Conservation (phyloP, 768 basidiomycete genomes). For the Boletus sp. region DNA sequence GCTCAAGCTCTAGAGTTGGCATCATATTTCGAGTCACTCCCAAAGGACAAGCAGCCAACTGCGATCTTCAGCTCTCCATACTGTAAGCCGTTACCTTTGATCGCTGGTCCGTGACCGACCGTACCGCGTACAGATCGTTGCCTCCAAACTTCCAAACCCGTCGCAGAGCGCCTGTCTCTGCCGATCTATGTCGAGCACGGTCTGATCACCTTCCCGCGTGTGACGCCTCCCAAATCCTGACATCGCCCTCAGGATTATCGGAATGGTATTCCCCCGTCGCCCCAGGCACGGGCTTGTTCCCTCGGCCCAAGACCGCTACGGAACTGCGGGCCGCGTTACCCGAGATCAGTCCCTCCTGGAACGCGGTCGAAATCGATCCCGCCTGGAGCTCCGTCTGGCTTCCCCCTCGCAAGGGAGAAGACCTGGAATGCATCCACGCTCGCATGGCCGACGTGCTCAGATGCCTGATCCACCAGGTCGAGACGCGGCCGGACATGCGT, state of each 20-base stretch:
- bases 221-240: background rate
- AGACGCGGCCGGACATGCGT: conserved; percentile 39
- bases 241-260: conserved; percentile 47
- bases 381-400: conserved; percentile 64
- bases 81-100: conserved; percentile 44
- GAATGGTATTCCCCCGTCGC: conserved; percentile 80
- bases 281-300: conserved; percentile 70
- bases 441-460: conserved; percentile 53
- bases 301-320: conserved; percentile 61
- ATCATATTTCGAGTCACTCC: conserved; percentile 59
- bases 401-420: conserved; percentile 73
- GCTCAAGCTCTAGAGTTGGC: conserved; percentile 75
- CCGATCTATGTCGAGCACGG: conserved; percentile 84
- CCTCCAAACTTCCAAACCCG: conserved; percentile 72
- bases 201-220: conserved; percentile 24
- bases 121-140: conserved; percentile 63
- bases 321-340: conserved; percentile 53
- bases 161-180: conserved; percentile 56
- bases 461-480: conserved; percentile 51
- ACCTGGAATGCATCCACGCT: conserved; percentile 57
- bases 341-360: conserved; percentile 63
- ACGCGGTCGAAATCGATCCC: conserved; percentile 60
- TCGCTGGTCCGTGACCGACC: background rate
- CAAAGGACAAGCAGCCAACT: conserved; percentile 66
- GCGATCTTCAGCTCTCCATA: conserved; percentile 85